These are phyloP conservation scores for Artemisia tridentata DNA, from an alignment of 129 eudicot species.

Conservation along the genomic window DNA sequence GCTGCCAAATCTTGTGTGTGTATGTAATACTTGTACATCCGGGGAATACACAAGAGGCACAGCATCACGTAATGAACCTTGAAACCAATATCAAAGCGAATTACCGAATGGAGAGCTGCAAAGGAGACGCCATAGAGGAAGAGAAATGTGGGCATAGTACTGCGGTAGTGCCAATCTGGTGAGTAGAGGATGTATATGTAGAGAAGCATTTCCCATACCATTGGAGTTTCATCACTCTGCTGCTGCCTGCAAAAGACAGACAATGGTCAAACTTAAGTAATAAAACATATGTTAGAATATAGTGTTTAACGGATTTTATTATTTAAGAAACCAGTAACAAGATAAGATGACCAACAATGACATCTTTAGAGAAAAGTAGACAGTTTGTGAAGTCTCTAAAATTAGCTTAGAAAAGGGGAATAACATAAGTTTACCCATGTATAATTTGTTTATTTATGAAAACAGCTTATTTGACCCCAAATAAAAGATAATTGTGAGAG, in stretches of 20 bases:
- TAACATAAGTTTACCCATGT: too few relatives aligned
- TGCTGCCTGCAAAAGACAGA: slow-evolving; percentile 40
- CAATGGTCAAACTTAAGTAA: slow-evolving; percentile 1
- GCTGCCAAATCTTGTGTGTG: slow-evolving; percentile 51
- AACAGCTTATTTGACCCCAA: too few relatives aligned
- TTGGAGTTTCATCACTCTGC: slow-evolving; percentile 45
- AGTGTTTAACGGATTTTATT: too few relatives aligned
- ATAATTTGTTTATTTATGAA: too few relatives aligned
- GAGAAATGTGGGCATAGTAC: slow-evolving; percentile 56
- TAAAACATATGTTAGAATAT: too few relatives aligned
- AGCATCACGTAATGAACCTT: slow-evolving; percentile 45
- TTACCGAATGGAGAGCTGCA: slow-evolving; percentile 40
- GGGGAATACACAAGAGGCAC: slow-evolving; percentile 47
- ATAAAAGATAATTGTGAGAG: too few relatives aligned
- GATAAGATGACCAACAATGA: neutral
- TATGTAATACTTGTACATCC: slow-evolving; percentile 55
- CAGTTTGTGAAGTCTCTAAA: too few relatives aligned
- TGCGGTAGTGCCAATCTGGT: slow-evolving; percentile 62
- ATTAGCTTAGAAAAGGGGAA: too few relatives aligned
- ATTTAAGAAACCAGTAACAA: neutral
- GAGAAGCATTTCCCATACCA: slow-evolving; percentile 68
- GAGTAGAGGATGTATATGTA: slow-evolving; percentile 61
- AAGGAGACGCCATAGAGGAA: slow-evolving; percentile 49
- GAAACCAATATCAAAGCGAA: slow-evolving; percentile 45
- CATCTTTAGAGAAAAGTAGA: too few relatives aligned